Evolutionary conservation across 164 flowering plant genomes (phyloP).

Genomic region (Hamamelis virginiana): DNA sequence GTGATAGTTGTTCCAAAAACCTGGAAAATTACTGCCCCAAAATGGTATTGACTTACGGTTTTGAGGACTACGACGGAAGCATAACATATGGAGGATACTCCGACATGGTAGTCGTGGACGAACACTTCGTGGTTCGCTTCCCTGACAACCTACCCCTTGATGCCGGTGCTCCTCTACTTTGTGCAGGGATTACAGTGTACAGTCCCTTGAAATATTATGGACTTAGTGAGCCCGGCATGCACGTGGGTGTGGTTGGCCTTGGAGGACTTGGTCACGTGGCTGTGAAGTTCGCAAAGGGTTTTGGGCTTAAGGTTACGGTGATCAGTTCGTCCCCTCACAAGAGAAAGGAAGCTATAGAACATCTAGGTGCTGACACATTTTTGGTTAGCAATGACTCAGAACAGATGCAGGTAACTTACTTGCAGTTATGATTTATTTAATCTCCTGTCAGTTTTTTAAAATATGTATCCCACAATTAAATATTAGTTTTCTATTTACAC

Average conservation of each 20-base stretch:
- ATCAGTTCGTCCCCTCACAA: conserved; percentile 49
- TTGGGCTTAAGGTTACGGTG: conserved; percentile 48
- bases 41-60: conserved; percentile 13
- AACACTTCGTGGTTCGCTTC: neutral
- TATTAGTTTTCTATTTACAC: no score
- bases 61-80: conserved; percentile 21
- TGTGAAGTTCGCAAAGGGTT: no score
- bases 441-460: no score
- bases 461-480: no score
- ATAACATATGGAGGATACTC: conserved; percentile 26
- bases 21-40: conserved; percentile 33
- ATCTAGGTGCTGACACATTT: conserved; percentile 50
- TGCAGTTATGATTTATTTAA: no score
- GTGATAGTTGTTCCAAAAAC: conserved; percentile 18
- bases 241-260: no score
- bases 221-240: no score
- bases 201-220: no score
- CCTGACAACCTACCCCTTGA: conserved; percentile 27
- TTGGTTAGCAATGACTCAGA: conserved; percentile 40
- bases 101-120: conserved; percentile 4
- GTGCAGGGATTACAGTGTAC: no score
- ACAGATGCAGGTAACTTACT: conserved; percentile 44
- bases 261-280: no score
- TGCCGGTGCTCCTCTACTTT: conserved; percentile 21
- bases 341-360: conserved; percentile 40